These are phyloP conservation scores for Linaria vulgaris DNA, from an alignment of 257 asterid genomes.

Conservation along the genomic window DNA sequence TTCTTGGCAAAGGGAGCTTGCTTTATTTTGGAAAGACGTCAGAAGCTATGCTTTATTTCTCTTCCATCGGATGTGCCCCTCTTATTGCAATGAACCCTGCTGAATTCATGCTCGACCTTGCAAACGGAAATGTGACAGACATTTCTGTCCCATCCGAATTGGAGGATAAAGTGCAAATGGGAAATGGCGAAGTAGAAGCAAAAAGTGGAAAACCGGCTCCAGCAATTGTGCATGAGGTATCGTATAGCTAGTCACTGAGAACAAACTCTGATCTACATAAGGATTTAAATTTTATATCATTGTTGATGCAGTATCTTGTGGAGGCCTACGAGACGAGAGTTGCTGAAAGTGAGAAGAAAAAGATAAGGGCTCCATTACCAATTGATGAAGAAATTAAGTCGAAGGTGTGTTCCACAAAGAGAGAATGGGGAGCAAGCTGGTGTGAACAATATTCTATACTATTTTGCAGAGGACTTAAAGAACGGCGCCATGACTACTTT, in stretches of 20 bases:
- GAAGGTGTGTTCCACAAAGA: slow-evolving; percentile 32
- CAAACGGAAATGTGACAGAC: slow-evolving; percentile 56
- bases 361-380: slow-evolving; percentile 34
- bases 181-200: slow-evolving; percentile 36
- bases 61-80: slow-evolving; percentile 60
- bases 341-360: slow-evolving; percentile 50
- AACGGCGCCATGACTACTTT: slow-evolving; percentile 59
- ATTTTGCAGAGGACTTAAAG: slow-evolving; percentile 58
- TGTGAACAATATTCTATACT: slow-evolving; percentile 51
- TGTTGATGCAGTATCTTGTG: slow-evolving; percentile 49
- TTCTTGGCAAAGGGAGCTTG: slow-evolving; percentile 57
- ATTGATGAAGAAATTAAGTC: slow-evolving; percentile 48
- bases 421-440: slow-evolving; percentile 73
- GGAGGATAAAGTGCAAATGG: slow-evolving; percentile 50
- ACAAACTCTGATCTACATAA: background rate
- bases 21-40: slow-evolving; percentile 63
- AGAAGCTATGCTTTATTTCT: slow-evolving; percentile 51
- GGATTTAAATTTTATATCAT: background rate
- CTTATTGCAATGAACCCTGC: slow-evolving; percentile 65
- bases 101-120: slow-evolving; percentile 59
- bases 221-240: slow-evolving; percentile 45
- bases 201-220: slow-evolving; percentile 48
- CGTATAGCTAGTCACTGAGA: too few relatives aligned
- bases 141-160: slow-evolving; percentile 55
- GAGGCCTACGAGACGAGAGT: slow-evolving; percentile 54